Base-by-base conservation (phyloP, 2,329 filamentous ascomycete genomes). In the Cladophialophora chaetospira region DNA sequence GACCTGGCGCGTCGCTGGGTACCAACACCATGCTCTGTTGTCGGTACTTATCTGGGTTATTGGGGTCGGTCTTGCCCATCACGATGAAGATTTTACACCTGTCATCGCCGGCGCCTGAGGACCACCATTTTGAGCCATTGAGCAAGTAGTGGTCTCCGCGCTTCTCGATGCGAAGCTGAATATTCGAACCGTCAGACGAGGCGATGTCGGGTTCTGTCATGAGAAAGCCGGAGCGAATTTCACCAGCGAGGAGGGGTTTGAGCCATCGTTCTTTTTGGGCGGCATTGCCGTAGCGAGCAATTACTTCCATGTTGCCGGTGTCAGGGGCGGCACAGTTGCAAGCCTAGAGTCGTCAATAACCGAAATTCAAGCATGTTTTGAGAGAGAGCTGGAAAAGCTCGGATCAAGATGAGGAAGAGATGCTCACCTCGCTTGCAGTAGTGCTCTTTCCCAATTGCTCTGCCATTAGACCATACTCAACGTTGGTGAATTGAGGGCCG, bases 111-210 rank as follows among this genome's bases (percentile, higher is more conserved):
- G 92, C 91, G 63, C 94, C 94, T 62, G 90, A 96, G 19, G 91
- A 96, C 94, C 94, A 99, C 94, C 94, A 99, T 89, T 99, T 99
- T 84, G 85, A 83, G 47, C 91, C 94, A 70, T 97, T 97, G 53
- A 99, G 81, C 15, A 97, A 85, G 70, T 94, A 97, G 67, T 94
- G 85, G 69, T 94, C 85, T 10, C 92, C 93, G 64, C 96, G 90
- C 56, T 83, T 85, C 64, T 79, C 82, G 71, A 99, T 97, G 57
- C 81, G 83, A 71, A 99, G 79, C 75, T 91, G 82, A 64, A 96
- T 96, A 72, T 99, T 97, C 57, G 86, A 95, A 4, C 94, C 94
- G 78, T 97, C 93, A 45, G 88, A 92, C 17, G 88, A 92, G 4
- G 92, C 91, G 38, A 95, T 82, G 66, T 91, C 87, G 4, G 91